Evolutionary conservation across 192 early-diverging fungal species (phyloP), one percentile per base, ranked within the genome.

Genomic region (Geosiphon pyriformis): DNA sequence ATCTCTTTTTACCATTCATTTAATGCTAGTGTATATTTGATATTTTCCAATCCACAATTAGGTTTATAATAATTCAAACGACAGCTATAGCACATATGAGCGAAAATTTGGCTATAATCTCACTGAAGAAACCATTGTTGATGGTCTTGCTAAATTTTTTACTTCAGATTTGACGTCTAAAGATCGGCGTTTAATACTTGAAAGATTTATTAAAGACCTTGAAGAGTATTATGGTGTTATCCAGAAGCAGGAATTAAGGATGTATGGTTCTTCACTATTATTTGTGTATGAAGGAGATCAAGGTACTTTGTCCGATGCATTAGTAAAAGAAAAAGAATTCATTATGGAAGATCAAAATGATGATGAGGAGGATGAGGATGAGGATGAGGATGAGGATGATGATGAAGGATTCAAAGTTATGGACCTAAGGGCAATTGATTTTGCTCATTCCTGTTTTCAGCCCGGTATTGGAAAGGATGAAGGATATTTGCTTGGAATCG

Each of bases 371-470:
- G 59, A 55, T 2, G 68, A 64, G 8, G 75, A 70, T 3, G 72
- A 75, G 12, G 61, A 65, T 17, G 72, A 75, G n/a, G 77, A 75
- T 18, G 71, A 71, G 1, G 75, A 70, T 30, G 80, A 71, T 3
- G 70, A 72, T 27, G 56, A 65, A 6, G 23, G 34, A 1, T 72
- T 73, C 7, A 82, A 84, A 49, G 54, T 88, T 53, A 76, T 84
- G 0, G 85, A 90, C 62, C 70, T 91, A 58, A 82, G 83, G 27
- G 51, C 91, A 11, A 95, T 98, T 66, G 95, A 98, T 72, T 96
- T 95, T 89, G 91, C 87, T 2, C 94, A 94, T 74, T 88, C 91
- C 15, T 74, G 79, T 46, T 93, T 91, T 75, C 66, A 67, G 8
- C 73, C 82, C 26, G 80, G 80, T 25, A 64, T 74, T 51, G 88